A percentile compares a stretch with the other conserved stretches of the same genome.
phyloP scores from a whole-genome alignment of 768 basidiomycete species.

The Leccinum disarticulatum region DNA sequence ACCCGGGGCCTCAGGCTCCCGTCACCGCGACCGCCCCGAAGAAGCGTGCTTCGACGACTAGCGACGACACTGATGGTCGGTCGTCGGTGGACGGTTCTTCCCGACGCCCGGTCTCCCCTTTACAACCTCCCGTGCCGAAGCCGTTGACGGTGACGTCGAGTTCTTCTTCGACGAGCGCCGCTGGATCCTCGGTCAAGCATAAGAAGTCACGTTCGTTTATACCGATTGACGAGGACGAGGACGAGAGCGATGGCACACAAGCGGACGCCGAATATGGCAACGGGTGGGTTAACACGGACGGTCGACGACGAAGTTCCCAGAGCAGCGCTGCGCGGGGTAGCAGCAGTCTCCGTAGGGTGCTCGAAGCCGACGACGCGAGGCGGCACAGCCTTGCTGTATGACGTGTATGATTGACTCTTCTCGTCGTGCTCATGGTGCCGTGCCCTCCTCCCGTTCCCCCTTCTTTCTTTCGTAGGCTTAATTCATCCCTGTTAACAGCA shows the following conservation, averaged over 20 bases:
- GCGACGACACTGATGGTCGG: constrained; percentile 41
- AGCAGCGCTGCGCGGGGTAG: constrained; percentile 16
- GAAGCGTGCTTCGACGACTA: constrained; percentile 44
- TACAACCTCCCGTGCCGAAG: constrained; percentile 34
- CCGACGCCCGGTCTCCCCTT: constrained; percentile 34
- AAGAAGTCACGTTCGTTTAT: constrained; percentile 55
- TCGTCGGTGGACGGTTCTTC: constrained; percentile 36
- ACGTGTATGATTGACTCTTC: constrained; percentile 26
- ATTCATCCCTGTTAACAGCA: constrained; percentile 35
- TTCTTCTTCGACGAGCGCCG: constrained; percentile 27
- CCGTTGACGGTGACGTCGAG: constrained; percentile 39
- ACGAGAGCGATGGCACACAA: constrained; percentile 67
- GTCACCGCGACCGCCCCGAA: constrained; percentile 33
- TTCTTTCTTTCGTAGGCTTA: constrained; percentile 29
- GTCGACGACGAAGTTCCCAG: constrained; percentile 47
- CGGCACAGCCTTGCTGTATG: constrained; percentile 69
- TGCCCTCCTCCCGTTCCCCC: constrained; percentile 5
- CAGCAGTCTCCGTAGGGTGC: constrained; percentile 31
- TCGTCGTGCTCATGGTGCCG: constrained; percentile 14
- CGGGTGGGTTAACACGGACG: constrained; percentile 58
- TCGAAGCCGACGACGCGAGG: constrained; percentile 52
- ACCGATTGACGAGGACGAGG: constrained; percentile 44
- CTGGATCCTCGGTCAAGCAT: constrained; percentile 38
- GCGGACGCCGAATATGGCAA: constrained; percentile 66
- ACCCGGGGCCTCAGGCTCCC: constrained; percentile 43